Percentiles rank a stretch among this genome's conserved stretches.
phyloP scores from a whole-genome alignment of 2,329 filamentous ascomycete genomes.

The Ustulina deusta region DNA sequence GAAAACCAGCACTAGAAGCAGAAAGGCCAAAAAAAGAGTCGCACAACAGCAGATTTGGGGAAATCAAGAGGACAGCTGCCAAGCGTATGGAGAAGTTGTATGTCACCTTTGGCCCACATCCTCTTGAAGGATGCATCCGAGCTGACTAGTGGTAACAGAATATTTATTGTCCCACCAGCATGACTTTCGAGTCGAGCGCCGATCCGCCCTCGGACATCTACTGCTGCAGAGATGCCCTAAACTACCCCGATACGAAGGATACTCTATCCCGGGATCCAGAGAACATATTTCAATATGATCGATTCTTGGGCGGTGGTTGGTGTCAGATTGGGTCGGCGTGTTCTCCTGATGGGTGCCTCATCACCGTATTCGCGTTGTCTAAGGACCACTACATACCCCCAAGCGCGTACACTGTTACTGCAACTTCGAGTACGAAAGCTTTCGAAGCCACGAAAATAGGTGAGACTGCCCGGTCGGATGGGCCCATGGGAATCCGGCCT shows the following conservation, averaged over 20 bases:
- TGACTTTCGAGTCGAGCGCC: neutral
- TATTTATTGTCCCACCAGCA: neutral
- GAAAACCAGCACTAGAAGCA: neutral
- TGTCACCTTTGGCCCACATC: neutral
- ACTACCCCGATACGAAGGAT: neutral
- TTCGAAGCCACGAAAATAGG: neutral
- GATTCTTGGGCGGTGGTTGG: neutral
- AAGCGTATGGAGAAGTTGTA: neutral
- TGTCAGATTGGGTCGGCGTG: neutral
- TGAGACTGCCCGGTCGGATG: neutral
- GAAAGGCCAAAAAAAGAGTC: neutral
- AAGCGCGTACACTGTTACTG: slow-evolving; percentile 1
- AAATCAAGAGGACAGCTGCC: neutral
- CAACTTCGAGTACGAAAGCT: slow-evolving; percentile 4
- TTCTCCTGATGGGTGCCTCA: no score
- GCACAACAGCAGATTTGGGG: neutral
- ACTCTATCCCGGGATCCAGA: neutral
- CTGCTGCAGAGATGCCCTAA: neutral
- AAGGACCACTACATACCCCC: neutral
- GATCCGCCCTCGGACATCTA: neutral
- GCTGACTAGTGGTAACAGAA: neutral
- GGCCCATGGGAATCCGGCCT: neutral
- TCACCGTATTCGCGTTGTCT: neutral
- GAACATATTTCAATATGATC: neutral
- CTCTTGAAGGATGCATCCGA: neutral